Base-by-base conservation (phyloP, 2,329 filamentous ascomycete species). In the Lecanicillium sp. region DNA sequence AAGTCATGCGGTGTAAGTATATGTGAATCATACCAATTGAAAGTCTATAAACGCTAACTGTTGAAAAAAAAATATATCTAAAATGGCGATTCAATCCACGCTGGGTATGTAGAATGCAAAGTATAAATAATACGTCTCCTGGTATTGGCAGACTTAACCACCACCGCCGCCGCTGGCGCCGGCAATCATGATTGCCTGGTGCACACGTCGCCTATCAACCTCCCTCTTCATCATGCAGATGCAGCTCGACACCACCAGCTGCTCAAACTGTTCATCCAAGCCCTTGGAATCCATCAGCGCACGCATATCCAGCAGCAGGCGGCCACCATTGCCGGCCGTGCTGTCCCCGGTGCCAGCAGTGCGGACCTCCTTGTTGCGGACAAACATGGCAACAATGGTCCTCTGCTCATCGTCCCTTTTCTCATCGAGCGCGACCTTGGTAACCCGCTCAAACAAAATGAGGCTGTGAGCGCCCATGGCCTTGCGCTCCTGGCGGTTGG, bases 201-300 rank as follows among this genome's bases (percentile, higher is more conserved):
- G 56, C 43, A 63, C 52, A 42, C 74, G 62, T 46, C 74, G 61
- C 30, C 77, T 61, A 53, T 82, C 78, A 36, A 79, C 60, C 64
- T 82, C 79, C 56, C 72, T 76, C 68, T 82, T 81, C 47, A 82
- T 53, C 77, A 83, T 79, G 13, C 70, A 56, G 40, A 82, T 47
- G 42, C 70, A 77, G 13, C 72, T 79, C 31, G 69, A 66, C 14
- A 81, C 64, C 9, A 72, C 62, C 15, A 80, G 44, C n/a, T 66
- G 59, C 48, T 74, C 63, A 42, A 72, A 54, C 49, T 72, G 56
- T 34, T 49, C 49, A 3, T 39, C 47, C 32, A 59, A 56, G 6
- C 50, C 55, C 48, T 62, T 64, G 3, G 40, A 27, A 7, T 52
- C 59, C 17, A 40, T 42, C 57, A 61, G 65, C 39, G 52, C 52